A percentile compares a stretch with the other conserved stretches of the same genome.
Evolutionary conservation across 176 grass and related monocot species (phyloP).

Genomic region (Coix lacrymajobi): DNA sequence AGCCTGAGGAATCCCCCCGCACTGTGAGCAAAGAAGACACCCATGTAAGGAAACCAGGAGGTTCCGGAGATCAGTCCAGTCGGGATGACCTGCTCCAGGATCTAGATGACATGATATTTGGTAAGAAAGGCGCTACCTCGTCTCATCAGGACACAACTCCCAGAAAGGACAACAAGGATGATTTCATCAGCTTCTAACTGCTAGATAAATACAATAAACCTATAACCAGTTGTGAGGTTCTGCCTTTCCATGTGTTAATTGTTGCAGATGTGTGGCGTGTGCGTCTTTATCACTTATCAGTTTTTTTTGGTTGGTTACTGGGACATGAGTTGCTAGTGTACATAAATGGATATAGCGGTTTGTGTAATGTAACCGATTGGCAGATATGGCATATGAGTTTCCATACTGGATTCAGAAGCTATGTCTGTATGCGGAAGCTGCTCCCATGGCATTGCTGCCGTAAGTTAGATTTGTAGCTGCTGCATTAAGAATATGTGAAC

Average conservation of each 20-base stretch:
- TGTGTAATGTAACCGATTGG: neutral
- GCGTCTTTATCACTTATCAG: neutral
- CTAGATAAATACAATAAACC: neutral
- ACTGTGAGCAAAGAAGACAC: conserved; percentile 27
- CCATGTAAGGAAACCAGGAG: conserved; percentile 28
- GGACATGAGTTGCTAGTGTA: conserved; percentile 25
- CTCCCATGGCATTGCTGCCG: neutral
- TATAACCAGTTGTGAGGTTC: conserved; percentile 1
- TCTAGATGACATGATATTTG: conserved; percentile 58
- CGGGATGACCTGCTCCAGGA: conserved; percentile 52
- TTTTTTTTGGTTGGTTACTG: neutral
- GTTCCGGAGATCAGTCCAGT: neutral
- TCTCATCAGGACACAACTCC: conserved; percentile 34
- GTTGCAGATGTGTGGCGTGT: neutral
- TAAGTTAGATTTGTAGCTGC: no score
- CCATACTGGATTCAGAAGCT: neutral
- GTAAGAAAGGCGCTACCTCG: conserved; percentile 40
- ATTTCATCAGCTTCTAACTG: conserved; percentile 56
- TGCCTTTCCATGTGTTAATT: conserved; percentile 1
- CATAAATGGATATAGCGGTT: conserved; percentile 27
- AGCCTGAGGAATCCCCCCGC: conserved; percentile 58
- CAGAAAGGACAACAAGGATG: conserved; percentile 47
- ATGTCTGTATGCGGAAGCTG: neutral
- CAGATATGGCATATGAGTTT: neutral
- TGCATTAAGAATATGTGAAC: no score